Conservation (phyloP, 345 rosid genomes). For the Sonneratia alba region DNA sequence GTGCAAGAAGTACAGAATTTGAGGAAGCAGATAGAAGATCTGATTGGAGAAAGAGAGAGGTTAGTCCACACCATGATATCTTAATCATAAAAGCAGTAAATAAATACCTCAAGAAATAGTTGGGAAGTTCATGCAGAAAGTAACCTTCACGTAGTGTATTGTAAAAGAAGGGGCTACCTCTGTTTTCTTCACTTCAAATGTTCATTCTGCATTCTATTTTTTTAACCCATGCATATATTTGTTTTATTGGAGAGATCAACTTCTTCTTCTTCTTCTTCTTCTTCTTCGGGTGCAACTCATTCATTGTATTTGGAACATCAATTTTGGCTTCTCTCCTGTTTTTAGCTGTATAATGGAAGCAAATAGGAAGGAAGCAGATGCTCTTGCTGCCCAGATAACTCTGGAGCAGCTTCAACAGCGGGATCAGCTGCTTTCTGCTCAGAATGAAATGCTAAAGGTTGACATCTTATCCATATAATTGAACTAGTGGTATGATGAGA, state of each 20-base stretch:
- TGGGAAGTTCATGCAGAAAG: too few relatives aligned
- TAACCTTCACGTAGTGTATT: not conserved
- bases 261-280: slow-evolving; percentile 1
- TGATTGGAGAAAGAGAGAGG: slow-evolving; percentile 69
- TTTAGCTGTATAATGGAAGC: slow-evolving; percentile 53
- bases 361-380: slow-evolving; percentile 52
- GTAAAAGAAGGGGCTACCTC: not conserved
- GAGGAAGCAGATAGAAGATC: slow-evolving; percentile 41
- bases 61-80: slow-evolving; percentile 13
- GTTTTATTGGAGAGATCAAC: not conserved
- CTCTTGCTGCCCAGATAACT: slow-evolving; percentile 44
- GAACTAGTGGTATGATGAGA: not conserved
- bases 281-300: not conserved
- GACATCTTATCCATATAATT: not conserved
- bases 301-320: not conserved
- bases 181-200: not conserved
- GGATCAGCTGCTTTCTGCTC: slow-evolving; percentile 66
- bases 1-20: slow-evolving; percentile 58
- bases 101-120: not conserved
- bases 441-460: slow-evolving; percentile 80
- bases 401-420: slow-evolving; percentile 71
- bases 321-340: slow-evolving; percentile 5
- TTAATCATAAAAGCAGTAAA: not conserved
- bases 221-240: not conserved
- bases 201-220: not conserved